Percentiles rank a stretch among this genome's conserved stretches.
These are phyloP conservation scores for Akebia trifoliata DNA, from an alignment of 164 flowering plant species.

Conservation along the genomic window DNA sequence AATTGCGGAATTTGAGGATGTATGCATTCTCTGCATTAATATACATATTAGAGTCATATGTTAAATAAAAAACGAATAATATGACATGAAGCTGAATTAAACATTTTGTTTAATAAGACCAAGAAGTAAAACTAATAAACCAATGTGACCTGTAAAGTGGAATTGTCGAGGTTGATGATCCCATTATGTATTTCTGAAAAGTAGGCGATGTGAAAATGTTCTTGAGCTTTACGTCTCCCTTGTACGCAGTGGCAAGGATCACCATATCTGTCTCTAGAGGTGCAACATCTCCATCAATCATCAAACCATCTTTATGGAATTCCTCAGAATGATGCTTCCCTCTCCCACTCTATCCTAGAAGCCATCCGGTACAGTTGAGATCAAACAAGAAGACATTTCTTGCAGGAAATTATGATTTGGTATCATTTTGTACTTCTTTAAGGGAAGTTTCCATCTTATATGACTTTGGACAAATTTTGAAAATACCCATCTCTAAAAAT, in stretches of 20 bases:
- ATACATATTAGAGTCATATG: no score
- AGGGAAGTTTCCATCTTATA: conserved; percentile 29
- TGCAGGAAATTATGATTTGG: conserved; percentile 49
- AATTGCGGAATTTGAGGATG: conserved; percentile 58
- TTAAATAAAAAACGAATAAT: no score
- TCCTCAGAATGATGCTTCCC: conserved; percentile 51
- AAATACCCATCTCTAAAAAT: conserved; percentile 56
- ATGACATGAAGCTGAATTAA: neutral
- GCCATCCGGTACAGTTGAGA: conserved; percentile 33
- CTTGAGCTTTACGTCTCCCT: conserved; percentile 44
- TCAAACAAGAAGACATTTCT: conserved; percentile 30
- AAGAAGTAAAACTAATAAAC: neutral
- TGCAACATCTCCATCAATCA: conserved; percentile 25
- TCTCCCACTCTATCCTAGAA: conserved; percentile 53
- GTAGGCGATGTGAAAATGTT: conserved; percentile 35
- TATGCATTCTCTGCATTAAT: conserved; percentile 34
- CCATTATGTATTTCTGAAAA: conserved; percentile 27
- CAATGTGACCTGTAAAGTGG: conserved; percentile 48
- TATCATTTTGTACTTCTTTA: conserved; percentile 44
- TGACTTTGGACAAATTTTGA: conserved; percentile 54
- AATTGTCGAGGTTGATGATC: conserved; percentile 22
- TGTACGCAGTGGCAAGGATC: conserved; percentile 57
- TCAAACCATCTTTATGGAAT: conserved; percentile 45
- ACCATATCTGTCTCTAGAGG: conserved; percentile 44
- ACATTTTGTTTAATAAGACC: no score